Evolutionary conservation across 2,329 filamentous ascomycete genomes (phyloP).

Genomic region (Lasiodiplodia hormozganensis): DNA sequence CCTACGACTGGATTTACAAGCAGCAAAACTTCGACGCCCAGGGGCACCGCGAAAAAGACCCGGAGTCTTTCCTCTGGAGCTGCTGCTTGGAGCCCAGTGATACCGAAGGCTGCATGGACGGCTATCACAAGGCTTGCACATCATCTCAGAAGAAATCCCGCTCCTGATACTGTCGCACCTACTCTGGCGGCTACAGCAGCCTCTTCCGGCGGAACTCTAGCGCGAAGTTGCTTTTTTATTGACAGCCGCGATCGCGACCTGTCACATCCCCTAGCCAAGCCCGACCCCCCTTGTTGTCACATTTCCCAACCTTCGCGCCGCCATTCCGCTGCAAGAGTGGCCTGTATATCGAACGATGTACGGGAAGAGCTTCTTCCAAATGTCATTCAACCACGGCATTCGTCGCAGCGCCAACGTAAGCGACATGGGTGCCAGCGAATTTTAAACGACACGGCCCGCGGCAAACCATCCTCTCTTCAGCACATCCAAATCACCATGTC

Average conservation of each 20-base stretch:
- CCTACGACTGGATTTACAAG: not conserved
- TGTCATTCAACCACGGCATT: not conserved
- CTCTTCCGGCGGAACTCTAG: not conserved
- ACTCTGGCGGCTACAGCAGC: not conserved
- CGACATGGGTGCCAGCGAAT: not conserved
- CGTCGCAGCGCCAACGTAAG: not conserved
- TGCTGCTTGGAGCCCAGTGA: conserved; percentile 35
- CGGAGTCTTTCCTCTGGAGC: conserved; percentile 40
- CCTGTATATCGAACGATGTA: not conserved
- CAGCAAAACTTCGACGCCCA: conserved; percentile 34
- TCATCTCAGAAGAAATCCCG: not conserved
- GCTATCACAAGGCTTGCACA: not conserved
- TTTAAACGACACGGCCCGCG: not conserved
- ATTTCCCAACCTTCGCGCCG: not conserved
- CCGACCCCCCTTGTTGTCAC: too few species aligned
- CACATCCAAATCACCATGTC: not conserved
- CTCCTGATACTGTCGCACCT: not conserved
- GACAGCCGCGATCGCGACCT: too few species aligned
- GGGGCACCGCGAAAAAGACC: conserved; percentile 36
- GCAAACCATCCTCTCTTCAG: not conserved
- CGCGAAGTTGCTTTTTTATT: not conserved
- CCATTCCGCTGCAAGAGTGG: not conserved
- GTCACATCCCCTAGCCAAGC: too few species aligned
- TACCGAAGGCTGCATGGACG: not conserved
- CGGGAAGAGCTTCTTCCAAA: not conserved